phyloP scores from a whole-genome alignment of 1,284 basidiomycete genomes.

The Salmacisia buchloeana region DNA sequence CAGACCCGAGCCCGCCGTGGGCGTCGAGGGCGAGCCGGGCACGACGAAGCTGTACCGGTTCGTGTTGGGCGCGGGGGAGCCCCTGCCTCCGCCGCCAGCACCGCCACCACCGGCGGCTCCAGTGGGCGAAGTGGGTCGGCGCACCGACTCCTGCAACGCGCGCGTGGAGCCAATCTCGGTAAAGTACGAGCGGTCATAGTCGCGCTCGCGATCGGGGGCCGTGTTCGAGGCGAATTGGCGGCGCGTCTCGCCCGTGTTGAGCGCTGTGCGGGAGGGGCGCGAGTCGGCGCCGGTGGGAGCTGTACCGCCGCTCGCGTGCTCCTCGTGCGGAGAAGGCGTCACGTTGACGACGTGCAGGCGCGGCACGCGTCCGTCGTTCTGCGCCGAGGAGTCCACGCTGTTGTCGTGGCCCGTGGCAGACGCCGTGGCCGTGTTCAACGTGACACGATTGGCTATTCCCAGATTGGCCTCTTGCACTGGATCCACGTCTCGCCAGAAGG shows the following conservation, averaged over 20 bases:
- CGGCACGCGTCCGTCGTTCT: not conserved
- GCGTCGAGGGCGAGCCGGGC: slow-evolving; percentile 4
- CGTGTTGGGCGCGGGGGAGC: not conserved
- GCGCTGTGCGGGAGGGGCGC: not conserved
- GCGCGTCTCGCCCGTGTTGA: not conserved
- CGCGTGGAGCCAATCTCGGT: slow-evolving; percentile 36
- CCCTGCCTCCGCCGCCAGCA: no score
- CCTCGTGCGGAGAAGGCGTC: not conserved
- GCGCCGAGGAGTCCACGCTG: not conserved
- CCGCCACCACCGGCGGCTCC: not conserved
- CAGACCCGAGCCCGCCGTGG: not conserved
- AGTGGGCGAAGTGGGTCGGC: slow-evolving; percentile 25
- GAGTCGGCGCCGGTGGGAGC: not conserved
- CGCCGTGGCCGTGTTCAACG: not conserved
- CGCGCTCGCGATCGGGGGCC: not conserved
- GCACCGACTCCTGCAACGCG: slow-evolving; percentile 34
- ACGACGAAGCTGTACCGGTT: slow-evolving; percentile 20
- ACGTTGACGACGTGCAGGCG: slow-evolving; percentile 3
- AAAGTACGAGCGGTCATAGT: slow-evolving; percentile 31
- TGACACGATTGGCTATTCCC: not conserved
- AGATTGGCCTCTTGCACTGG: not conserved
- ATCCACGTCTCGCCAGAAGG: slow-evolving; percentile 4
- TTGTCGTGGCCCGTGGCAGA: not conserved
- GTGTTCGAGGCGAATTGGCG: not conserved
- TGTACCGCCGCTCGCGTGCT: no score